Evolutionary conservation across 2,329 filamentous ascomycete species (phyloP), one percentile per base, ranked within the genome.

Genomic region (Diaporthe velutina): DNA sequence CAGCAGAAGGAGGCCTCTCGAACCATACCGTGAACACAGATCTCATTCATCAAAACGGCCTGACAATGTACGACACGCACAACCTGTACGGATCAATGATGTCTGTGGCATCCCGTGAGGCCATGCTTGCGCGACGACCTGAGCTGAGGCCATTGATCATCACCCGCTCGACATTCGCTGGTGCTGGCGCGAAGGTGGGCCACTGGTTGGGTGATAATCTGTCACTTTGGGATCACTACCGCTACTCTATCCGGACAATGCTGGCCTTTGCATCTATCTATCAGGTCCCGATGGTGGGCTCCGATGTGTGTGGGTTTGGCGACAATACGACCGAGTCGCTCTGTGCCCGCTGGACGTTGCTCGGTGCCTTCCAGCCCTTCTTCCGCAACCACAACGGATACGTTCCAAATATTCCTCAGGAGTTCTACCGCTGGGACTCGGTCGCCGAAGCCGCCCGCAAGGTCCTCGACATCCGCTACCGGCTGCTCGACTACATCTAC

Each of bases 261-360:
- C 81, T 93, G 40, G 86, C 88, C 2, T 93, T 93, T 70, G 86
- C 90, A 0, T 86, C 91, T 7, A 86, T 94, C 74, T 94, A 92
- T 83, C 92, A 94, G 77, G 81, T 94, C 0, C 92, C 92, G 13
- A 91, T 94, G 88, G 90, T 90, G 0, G 93, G 93, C 17, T 87
- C 90, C 3, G 95, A 97, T 75, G 92, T 95, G 0, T 97, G 95
- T 79, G 95, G 95, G 0, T 97, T 93, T 79, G 92, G 86, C 15
- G 88, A 86, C 19, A 89, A 93, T 78, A 92, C 92, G 0, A 93
- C 89, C 15, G 91, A 93, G 80, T 85, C 90, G 60, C 88, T 95
- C 8, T 95, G 93, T 81, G 90, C 93, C 4, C 91, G 94, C n/a
- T 96, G 94, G 94, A 90, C 93, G 1, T 88, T 89, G 35, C 87